Base-by-base conservation (phyloP, 805 yeast genomes). In the Kodamaea restingae region DNA sequence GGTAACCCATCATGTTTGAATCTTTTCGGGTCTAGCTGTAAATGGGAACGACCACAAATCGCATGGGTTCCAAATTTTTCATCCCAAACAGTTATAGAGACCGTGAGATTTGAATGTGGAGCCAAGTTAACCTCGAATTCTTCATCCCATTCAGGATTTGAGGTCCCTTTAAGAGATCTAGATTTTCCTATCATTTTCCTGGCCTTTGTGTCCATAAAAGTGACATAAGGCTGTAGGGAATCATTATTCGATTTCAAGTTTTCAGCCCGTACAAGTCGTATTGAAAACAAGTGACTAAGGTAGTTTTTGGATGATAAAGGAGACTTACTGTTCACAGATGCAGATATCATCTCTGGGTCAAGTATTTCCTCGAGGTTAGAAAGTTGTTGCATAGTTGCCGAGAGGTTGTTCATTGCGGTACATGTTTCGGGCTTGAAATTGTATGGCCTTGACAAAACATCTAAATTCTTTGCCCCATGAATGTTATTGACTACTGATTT, bases 131-230 rank as follows among this genome's bases (percentile, higher is more conserved):
- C 42, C 56, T 88, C 95, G 55, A 88, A 86, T 41, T 84, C 85
- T 63, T 90, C 96, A 51, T 86, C 85, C 95, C 95, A 91, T 11
- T 73, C 76, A 0, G 97, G 96, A 49, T 80, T 78, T 24, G 74
- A 62, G 4, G 80, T 76, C 39, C 76, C 76, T 21, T 70, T 66
- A 3, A 84, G 66, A 0, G 81, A 73, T 48, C 85, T 69, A 0
- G 98, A 90, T 44, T 76, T 79, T 2, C 84, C 90, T 24, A 85
- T 63, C 20, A 78, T 78, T 37, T 64, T 69, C 27, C 76, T 67
- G 2, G 70, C 69, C 27, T 59, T 60, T 4, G 81, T 72, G 49
- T 84, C 88, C 4, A 76, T 67, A 11, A 87, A 52, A 0, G 86
- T 76, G 1, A 83, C 80, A 47, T 80, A 79, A 0, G 87, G 73